These are phyloP conservation scores for Colletotrichum costaricense DNA, from an alignment of 2,329 filamentous ascomycete species.

Conservation along the genomic window DNA sequence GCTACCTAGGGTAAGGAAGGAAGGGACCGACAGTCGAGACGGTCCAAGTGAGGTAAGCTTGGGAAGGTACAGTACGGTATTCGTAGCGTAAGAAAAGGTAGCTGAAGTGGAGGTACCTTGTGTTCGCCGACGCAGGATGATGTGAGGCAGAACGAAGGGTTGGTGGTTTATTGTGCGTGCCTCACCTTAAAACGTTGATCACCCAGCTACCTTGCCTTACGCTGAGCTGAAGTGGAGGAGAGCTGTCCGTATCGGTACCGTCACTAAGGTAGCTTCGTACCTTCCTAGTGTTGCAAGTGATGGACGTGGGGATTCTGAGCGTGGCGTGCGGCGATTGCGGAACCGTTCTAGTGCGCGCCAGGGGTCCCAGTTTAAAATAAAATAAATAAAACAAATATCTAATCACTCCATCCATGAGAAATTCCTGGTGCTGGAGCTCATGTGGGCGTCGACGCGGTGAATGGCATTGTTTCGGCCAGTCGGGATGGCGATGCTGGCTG, in stretches of 20 bases:
- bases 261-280: not conserved
- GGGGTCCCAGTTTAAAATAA: constrained; percentile 3
- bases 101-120: constrained; percentile 2
- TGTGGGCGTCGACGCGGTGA: constrained; percentile 25
- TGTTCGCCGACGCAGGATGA: not conserved
- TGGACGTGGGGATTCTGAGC: constrained; percentile 20
- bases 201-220: not conserved
- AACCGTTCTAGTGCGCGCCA: constrained; percentile 6
- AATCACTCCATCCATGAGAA: not conserved
- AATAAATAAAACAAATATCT: not conserved
- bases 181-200: not conserved
- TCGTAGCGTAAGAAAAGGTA: not conserved
- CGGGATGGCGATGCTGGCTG: constrained; percentile 18
- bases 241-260: constrained; percentile 14
- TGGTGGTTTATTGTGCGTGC: not conserved
- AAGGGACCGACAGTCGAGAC: constrained; percentile 6
- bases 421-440: constrained; percentile 4
- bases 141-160: not conserved
- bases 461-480: constrained; percentile 31
- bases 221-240: constrained; percentile 11
- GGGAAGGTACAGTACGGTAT: constrained; percentile 5
- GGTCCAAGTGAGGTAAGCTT: constrained; percentile 12
- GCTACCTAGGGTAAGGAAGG: constrained; percentile 14
- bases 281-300: constrained; percentile 28
- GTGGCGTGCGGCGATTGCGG: constrained; percentile 29